phyloP scores from a whole-genome alignment of 805 yeast species.

The Wickerhamiella domercqiae region DNA sequence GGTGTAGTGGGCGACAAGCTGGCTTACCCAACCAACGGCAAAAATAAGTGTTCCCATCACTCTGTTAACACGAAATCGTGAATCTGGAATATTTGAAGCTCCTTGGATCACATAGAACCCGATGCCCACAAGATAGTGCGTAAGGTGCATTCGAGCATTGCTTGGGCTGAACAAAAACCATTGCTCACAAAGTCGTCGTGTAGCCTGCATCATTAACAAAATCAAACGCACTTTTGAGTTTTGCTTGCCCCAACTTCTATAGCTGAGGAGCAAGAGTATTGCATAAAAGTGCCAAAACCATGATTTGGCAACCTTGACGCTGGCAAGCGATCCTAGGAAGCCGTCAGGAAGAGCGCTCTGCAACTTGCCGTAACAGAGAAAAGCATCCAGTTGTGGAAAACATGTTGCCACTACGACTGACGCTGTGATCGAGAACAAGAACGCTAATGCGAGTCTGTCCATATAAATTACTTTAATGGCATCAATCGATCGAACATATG shows the following conservation, averaged over 20 bases:
- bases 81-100: neutral
- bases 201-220: conserved; percentile 29
- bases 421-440: conserved; percentile 4
- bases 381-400: conserved; percentile 9
- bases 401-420: conserved; percentile 9
- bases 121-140: conserved; percentile 46
- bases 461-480: too few relatives aligned
- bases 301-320: conserved; percentile 20
- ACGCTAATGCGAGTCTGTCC: too few relatives aligned
- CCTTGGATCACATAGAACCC: conserved; percentile 29
- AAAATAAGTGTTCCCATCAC: conserved; percentile 19
- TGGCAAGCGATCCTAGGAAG: conserved; percentile 3
- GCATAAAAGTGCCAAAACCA: conserved; percentile 25
- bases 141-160: conserved; percentile 35
- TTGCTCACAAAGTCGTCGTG: conserved; percentile 38
- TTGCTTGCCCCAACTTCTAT: neutral
- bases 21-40: conserved; percentile 29
- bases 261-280: conserved; percentile 6
- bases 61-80: neutral
- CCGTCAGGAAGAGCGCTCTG: conserved; percentile 1
- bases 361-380: conserved; percentile 21
- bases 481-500: too few relatives aligned
- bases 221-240: conserved; percentile 5
- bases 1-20: conserved; percentile 33
- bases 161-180: conserved; percentile 25